Conservation (phyloP, 352 stramenopile species). For the Chrysophaeum taylorii region DNA sequence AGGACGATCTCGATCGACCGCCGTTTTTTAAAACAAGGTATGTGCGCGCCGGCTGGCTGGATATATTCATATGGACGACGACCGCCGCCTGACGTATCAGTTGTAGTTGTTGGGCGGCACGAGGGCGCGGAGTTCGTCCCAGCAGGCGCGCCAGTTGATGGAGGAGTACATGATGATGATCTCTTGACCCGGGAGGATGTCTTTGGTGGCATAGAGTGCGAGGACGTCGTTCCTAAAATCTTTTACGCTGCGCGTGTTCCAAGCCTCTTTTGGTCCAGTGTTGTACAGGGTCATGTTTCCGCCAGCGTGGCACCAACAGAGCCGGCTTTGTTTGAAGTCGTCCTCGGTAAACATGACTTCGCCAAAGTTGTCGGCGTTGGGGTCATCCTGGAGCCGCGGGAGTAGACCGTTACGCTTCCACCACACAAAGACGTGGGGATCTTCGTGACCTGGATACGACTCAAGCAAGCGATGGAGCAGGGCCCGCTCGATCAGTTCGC, state of each 20-base stretch:
- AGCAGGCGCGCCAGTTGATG: too few species aligned
- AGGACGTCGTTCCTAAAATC: background rate
- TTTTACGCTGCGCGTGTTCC: background rate
- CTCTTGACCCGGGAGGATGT: background rate
- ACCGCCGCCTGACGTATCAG: too few species aligned
- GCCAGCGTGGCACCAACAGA: background rate
- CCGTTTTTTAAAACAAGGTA: too few species aligned
- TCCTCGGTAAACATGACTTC: background rate
- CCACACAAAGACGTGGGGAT: background rate
- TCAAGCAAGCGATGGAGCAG: background rate
- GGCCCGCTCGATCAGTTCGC: background rate
- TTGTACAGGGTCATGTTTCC: background rate
- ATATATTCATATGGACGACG: too few species aligned
- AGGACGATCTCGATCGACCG: too few species aligned
- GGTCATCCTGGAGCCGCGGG: too few species aligned
- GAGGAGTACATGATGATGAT: constrained; percentile 1
- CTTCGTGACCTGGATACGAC: background rate
- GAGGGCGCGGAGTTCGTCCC: too few species aligned
- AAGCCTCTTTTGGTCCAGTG: background rate
- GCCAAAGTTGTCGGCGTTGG: background rate
- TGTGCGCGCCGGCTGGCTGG: too few species aligned
- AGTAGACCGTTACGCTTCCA: background rate
- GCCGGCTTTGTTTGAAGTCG: background rate
- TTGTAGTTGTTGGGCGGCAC: too few species aligned
- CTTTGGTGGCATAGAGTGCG: background rate